phyloP scores from a whole-genome alignment of 371 early-diverging fungal species.

The Vairimorpha apis region DNA sequence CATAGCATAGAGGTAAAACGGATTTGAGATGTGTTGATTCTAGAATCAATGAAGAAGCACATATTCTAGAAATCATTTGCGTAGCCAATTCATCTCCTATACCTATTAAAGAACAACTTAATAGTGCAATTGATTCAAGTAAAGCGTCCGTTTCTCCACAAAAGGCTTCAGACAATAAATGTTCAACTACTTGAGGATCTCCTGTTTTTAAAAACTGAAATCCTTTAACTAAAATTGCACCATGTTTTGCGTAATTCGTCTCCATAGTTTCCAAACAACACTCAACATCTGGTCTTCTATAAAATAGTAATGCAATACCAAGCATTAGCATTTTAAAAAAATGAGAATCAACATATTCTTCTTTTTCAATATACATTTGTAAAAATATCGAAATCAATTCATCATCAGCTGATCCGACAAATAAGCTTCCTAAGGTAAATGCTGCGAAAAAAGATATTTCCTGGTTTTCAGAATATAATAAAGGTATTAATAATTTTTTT shows the following conservation, averaged over 20 bases:
- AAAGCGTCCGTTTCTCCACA: constrained; percentile 47
- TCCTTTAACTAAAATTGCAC: constrained; percentile 37
- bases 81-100: constrained; percentile 55
- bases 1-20: constrained; percentile 80
- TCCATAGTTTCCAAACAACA: constrained; percentile 27
- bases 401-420: constrained; percentile 35
- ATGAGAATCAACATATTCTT: constrained; percentile 23
- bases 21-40: constrained; percentile 47
- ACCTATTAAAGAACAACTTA: constrained; percentile 53
- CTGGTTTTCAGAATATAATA: constrained; percentile 30
- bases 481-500: constrained; percentile 21
- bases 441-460: constrained; percentile 50
- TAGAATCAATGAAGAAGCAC: constrained; percentile 52
- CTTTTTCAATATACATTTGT: constrained; percentile 45
- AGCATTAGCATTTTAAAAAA: constrained; percentile 52
- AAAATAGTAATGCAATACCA: constrained; percentile 57
- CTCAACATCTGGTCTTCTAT: constrained; percentile 41
- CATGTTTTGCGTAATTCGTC: constrained; percentile 22
- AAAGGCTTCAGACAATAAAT: constrained; percentile 54
- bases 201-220: constrained; percentile 53
- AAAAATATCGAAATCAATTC: constrained; percentile 48
- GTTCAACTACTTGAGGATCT: constrained; percentile 50
- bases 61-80: constrained; percentile 54
- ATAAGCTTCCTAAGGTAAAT: constrained; percentile 53
- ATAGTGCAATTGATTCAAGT: constrained; percentile 47